Conservation (phyloP, 345 rosid genomes). For the Erysimum cheiranthoides region DNA sequence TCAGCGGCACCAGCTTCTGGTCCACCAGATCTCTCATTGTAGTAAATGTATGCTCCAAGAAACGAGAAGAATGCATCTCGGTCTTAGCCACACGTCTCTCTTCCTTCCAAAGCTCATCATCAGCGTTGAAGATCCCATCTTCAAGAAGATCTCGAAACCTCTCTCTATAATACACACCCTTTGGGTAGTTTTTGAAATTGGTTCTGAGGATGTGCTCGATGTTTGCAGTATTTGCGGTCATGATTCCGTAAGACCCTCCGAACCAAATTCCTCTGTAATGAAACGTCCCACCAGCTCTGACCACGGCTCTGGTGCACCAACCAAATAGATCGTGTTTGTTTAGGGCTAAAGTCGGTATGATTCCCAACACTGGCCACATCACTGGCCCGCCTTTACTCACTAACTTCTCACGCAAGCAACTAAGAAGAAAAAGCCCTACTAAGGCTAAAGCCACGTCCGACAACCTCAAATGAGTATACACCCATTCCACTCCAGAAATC, state of each 20-base stretch:
- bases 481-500: slow-evolving; percentile 37
- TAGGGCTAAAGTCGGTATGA: slow-evolving; percentile 46
- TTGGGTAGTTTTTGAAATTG: slow-evolving; percentile 71
- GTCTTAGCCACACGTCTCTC: slow-evolving; percentile 57
- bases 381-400: slow-evolving; percentile 62
- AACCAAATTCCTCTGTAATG: slow-evolving; percentile 65
- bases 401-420: slow-evolving; percentile 58
- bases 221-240: slow-evolving; percentile 62
- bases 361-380: slow-evolving; percentile 80
- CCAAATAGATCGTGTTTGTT: slow-evolving; percentile 44
- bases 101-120: slow-evolving; percentile 66
- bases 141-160: slow-evolving; percentile 78
- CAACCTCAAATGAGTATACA: slow-evolving; percentile 38
- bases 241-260: slow-evolving; percentile 58
- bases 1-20: slow-evolving; percentile 58
- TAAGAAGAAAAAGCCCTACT: slow-evolving; percentile 57
- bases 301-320: slow-evolving; percentile 55
- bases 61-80: slow-evolving; percentile 68
- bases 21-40: slow-evolving; percentile 62
- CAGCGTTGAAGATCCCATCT: slow-evolving; percentile 74
- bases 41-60: slow-evolving; percentile 53
- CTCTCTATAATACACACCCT: slow-evolving; percentile 63
- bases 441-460: slow-evolving; percentile 55
- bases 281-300: slow-evolving; percentile 63
- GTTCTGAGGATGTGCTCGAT: slow-evolving; percentile 71